Evolutionary conservation across 495 filamentous ascomycete genomes (phyloP), one percentile per base, ranked within the genome.

Genomic region (Xylaria acuta): DNA sequence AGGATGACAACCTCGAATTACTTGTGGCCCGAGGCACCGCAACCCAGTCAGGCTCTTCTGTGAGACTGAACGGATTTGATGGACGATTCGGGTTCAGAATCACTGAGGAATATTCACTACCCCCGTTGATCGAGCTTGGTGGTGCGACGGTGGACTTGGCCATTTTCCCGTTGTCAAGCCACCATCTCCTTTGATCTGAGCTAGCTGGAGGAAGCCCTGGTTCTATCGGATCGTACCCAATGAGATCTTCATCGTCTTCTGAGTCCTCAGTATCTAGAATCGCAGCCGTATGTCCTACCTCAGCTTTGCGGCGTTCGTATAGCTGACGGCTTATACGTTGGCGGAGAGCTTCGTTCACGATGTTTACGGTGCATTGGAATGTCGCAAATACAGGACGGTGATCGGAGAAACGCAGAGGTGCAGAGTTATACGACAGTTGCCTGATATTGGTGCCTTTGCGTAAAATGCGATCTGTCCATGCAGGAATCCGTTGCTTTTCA

Each of bases 391-490:
- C 95, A 25, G 96, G 96, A 7, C 95, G 88, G 78, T 99, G 96
- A 76, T 98, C 96, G 0, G 96, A 99, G 78, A 97, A 94, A 9
- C 87, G 87, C 14, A 99, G 83, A 40, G 92, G 88, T 11, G 92
- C 94, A 64, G 87, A 88, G 72, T 90, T 86, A 79, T 99, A 99
- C 34, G 90, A 86, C 25, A 91, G 86, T 80, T 98, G 97, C 8
- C 90, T 90, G 6, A 98, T 85, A 72, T 92, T 94, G 51, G 86
- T 85, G 32, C 97, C 97, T 86, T 93, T 96, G 69, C 92, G 90
- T 16, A 99, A 82, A 18, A 99, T 88, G 45, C 96, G 92, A 81
- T 99, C 96, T 76, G 94, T 97, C 96, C 96, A 99, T 4, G 96
- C 96, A 34, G 96, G 96, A 71, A 98, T 98, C 38, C 96, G 90